Conservation (phyloP, 768 basidiomycete species). For the Termitomyces sp. region DNA sequence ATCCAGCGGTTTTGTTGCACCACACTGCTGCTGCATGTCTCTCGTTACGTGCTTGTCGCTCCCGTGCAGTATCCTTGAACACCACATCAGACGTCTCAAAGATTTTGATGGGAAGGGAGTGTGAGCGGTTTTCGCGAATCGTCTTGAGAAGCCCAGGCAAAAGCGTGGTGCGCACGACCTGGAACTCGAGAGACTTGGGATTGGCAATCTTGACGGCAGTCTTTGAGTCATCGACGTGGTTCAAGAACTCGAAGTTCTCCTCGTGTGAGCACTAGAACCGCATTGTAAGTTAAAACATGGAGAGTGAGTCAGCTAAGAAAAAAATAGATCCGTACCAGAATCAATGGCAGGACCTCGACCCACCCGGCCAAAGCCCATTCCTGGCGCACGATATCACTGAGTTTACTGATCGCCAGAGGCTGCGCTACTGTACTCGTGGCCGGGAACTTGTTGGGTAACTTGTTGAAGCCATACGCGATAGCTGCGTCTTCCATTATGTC, state of each 20-base stretch:
- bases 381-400: constrained; percentile 81
- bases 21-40: constrained; percentile 88
- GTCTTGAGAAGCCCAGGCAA: constrained; percentile 96
- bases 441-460: constrained; percentile 89
- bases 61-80: constrained; percentile 74
- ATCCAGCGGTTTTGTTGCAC: constrained; percentile 96
- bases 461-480: constrained; percentile 98
- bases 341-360: constrained; percentile 93
- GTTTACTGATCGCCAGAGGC: constrained; percentile 82
- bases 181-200: constrained; percentile 97
- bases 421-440: constrained; percentile 93
- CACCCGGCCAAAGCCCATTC: constrained; percentile 97
- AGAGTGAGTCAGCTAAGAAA: neutral
- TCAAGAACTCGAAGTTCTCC: constrained; percentile 95
- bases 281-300: neutral
- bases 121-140: constrained; percentile 92
- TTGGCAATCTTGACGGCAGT: constrained; percentile 91
- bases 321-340: constrained; percentile 60
- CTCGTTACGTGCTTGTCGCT: constrained; percentile 85
- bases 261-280: constrained; percentile 86
- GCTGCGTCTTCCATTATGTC: constrained; percentile 99
- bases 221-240: constrained; percentile 77
- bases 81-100: constrained; percentile 95
- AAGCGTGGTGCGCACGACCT: constrained; percentile 94
- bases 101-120: constrained; percentile 86